These are phyloP conservation scores for Solanum sitiens DNA, from an alignment of 257 asterid species.

Conservation along the genomic window DNA sequence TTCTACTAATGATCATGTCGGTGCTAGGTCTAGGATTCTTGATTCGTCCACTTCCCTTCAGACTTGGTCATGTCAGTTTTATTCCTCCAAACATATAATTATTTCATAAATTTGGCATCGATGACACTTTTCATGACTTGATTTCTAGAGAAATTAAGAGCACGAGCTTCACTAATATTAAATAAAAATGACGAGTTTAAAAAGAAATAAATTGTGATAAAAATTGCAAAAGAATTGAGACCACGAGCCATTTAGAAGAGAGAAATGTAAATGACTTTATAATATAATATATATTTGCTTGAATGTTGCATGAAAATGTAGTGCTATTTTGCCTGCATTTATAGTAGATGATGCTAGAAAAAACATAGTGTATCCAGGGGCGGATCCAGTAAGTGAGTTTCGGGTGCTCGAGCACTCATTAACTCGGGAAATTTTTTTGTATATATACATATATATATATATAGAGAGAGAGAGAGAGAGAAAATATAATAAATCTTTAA, in stretches of 20 bases:
- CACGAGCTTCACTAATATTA: constrained; percentile 4
- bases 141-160: neutral
- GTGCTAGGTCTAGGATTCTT: constrained; percentile 19
- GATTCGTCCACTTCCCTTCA: constrained; percentile 3
- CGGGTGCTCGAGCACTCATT: too few relatives aligned
- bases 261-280: neutral
- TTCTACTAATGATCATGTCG: neutral
- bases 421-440: too few relatives aligned
- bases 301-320: neutral
- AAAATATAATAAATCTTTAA: too few relatives aligned
- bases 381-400: too few relatives aligned
- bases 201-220: neutral
- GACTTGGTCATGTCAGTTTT: constrained; percentile 9
- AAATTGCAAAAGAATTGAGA: neutral
- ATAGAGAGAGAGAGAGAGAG: too few relatives aligned
- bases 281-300: neutral
- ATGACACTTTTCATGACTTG: neutral
- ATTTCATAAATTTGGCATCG: neutral
- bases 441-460: too few relatives aligned
- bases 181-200: neutral
- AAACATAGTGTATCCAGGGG: too few relatives aligned
- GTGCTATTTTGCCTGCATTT: neutral
- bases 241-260: neutral
- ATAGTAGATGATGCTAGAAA: neutral
- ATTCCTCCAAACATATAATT: neutral